Evolutionary conservation across 2,329 filamentous ascomycete species (phyloP), one percentile per base, ranked within the genome.

Genomic region (Esteya vermicola): DNA sequence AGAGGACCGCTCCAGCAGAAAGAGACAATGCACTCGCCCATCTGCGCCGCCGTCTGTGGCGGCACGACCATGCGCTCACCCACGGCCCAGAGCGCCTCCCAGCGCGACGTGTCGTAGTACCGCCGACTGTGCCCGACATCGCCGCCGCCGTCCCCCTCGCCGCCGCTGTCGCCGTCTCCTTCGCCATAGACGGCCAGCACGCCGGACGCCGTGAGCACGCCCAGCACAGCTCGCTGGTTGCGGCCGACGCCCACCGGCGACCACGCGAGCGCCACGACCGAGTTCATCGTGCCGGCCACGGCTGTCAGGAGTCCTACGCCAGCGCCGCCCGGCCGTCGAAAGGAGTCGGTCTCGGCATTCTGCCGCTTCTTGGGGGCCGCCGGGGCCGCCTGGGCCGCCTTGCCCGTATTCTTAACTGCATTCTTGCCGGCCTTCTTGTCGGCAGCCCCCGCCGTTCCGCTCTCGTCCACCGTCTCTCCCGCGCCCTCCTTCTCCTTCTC

Each of bases 161-260:
- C 28, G 47, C 48, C 43, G 7, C 42, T 50, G n/a, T 48, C 47
- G 1, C 26, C 38, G 51, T 41, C 10, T 2, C 57, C 54, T 50
- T 76, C 71, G 16, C 72, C 71, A 33, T 74, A 65, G 14, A 70
- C 56, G 14, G 65, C 57, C 20, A 77, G 48, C 36, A 59, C 57
- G 1, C 72, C 72, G 1, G 60, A 62, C 9, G 67, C 67, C 1
- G 65, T 65, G 45, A 75, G 52, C 4, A 67, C 65, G 13, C 58
- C 62, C 26, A 77, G 55, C 6, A 74, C 62, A 1, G 71, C 63
- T 1, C 72, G 61, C 8, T 62, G 52, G 48, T 74, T 72, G 31
- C 63, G 61, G 2, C 72, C 72, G n/a, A 77, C 53, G 2, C 68
- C 69, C n/a, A 55, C 56, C 0, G 72, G 71, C n/a, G 71, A 75